Evolutionary conservation across 805 yeast species (phyloP).

Genomic region (Yamadazyma insecticola): DNA sequence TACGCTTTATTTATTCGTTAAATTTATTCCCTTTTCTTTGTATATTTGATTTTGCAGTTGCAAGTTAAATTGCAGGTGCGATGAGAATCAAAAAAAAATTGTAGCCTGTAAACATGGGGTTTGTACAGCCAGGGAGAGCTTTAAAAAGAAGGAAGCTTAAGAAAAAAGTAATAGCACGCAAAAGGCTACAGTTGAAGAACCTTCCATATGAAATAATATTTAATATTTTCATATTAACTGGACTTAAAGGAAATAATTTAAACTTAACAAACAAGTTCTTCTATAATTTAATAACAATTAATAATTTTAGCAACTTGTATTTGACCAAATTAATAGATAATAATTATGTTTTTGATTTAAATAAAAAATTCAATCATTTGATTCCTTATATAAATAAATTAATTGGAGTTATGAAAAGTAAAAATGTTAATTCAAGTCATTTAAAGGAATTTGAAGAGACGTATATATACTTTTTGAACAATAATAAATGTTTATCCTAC

Average conservation of each 20-base stretch:
- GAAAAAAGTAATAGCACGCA: neutral
- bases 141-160: neutral
- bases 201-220: slow-evolving; percentile 9
- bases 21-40: neutral
- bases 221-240: slow-evolving; percentile 5
- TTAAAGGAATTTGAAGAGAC: slow-evolving; percentile 4
- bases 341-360: slow-evolving; percentile 9
- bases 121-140: slow-evolving; percentile 8
- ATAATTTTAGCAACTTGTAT: slow-evolving; percentile 4
- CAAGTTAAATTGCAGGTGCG: neutral
- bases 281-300: slow-evolving; percentile 3
- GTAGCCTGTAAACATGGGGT: slow-evolving; percentile 7
- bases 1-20: neutral
- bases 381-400: slow-evolving; percentile 1
- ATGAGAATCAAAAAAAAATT: neutral
- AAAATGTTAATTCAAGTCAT: neutral
- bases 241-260: slow-evolving; percentile 7
- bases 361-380: slow-evolving; percentile 2
- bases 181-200: neutral
- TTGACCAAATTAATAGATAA: slow-evolving; percentile 3
- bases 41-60: neutral
- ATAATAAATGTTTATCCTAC: too few relatives aligned
- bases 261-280: slow-evolving; percentile 7
- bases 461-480: slow-evolving; percentile 1
- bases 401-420: neutral